Base-by-base conservation (phyloP, 306 rosid genomes). In the Sechiopsis laciniata region DNA sequence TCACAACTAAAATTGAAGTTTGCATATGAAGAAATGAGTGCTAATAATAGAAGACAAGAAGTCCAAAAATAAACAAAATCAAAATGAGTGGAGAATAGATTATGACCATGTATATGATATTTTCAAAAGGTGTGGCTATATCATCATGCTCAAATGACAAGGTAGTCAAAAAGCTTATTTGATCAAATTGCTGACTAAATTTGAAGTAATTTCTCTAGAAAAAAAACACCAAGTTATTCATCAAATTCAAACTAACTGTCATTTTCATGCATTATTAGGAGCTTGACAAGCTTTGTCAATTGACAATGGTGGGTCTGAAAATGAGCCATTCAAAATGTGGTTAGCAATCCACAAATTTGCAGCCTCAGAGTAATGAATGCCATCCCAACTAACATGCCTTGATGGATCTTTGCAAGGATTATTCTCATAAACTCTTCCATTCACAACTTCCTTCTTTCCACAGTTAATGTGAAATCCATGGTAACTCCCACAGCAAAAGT, bases 351-450 rank as follows among this genome's bases (percentile, higher is more conserved):
- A 82, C n/a, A 65, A 69, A 20, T 93, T 93, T 60, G 96, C 96
- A 51, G 94, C 88, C 84, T 88, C 87, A 74, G 97, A 76, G 81
- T 90, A 90, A 71, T 93, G 98, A 75, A 86, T 87, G 78, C 97
- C 97, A 56, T 93, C 98, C 97, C 97, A 93, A 68, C 88, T 90
- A 21, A 90, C 58, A 79, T 87, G 87, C 79, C 21, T 84, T 69
- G 86, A 77, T 78, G 97, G 94, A 78, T 89, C 83, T 13, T 78
- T 70, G 80, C 98, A 93, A 77, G 90, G 84, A 73, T 82, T 62
- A n/a, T 62, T 86, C 0, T 93, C 96, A 81, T 88, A 87, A 24
- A 86, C 84, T 2, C 88, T 88, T 80, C 97, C 96, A 75, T 90
- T 93, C 70, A 86, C 81, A 37, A 72, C 72, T 3, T 79, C 89